phyloP scores from a whole-genome alignment of 805 yeast genomes.

The Sungouiozyma intestinalis region DNA sequence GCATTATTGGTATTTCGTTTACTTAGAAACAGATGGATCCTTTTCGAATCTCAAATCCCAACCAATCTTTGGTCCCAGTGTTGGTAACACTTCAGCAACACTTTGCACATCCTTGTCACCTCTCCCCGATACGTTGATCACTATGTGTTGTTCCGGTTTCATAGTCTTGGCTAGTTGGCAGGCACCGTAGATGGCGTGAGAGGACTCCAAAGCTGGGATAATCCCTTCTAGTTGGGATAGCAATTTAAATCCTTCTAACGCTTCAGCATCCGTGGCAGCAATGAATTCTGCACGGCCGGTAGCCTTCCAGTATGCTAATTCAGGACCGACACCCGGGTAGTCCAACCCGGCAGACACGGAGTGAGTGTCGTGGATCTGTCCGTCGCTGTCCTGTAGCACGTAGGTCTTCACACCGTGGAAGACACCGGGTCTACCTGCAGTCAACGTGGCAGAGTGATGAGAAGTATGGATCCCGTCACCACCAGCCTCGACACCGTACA shows the following conservation, averaged over 20 bases:
- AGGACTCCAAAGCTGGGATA: slow-evolving; percentile 95
- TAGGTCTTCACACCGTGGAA: slow-evolving; percentile 96
- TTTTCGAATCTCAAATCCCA: slow-evolving; percentile 90
- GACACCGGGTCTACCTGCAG: slow-evolving; percentile 95
- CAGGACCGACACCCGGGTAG: slow-evolving; percentile 99
- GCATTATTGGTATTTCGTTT: not conserved
- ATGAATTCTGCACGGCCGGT: slow-evolving; percentile 84
- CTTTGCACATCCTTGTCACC: slow-evolving; percentile 98
- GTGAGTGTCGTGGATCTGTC: slow-evolving; percentile 96
- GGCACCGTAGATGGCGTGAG: slow-evolving; percentile 94
- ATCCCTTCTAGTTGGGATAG: slow-evolving; percentile 94
- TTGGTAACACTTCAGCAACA: slow-evolving; percentile 90
- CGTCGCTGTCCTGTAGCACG: slow-evolving; percentile 83
- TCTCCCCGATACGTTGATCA: slow-evolving; percentile 91
- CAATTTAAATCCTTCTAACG: slow-evolving; percentile 78
- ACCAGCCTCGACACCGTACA: slow-evolving; percentile 97
- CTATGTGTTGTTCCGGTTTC: slow-evolving; percentile 66
- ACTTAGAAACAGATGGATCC: slow-evolving; percentile 17
- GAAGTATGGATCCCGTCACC: slow-evolving; percentile 90
- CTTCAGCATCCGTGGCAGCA: slow-evolving; percentile 94
- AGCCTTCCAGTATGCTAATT: slow-evolving; percentile 88
- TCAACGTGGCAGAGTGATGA: slow-evolving; percentile 88
- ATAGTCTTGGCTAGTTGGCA: slow-evolving; percentile 77
- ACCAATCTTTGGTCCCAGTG: slow-evolving; percentile 78
- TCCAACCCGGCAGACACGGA: slow-evolving; percentile 98